phyloP scores from a whole-genome alignment of 768 basidiomycete species.

The Rubroboletus pulcherrimus region DNA sequence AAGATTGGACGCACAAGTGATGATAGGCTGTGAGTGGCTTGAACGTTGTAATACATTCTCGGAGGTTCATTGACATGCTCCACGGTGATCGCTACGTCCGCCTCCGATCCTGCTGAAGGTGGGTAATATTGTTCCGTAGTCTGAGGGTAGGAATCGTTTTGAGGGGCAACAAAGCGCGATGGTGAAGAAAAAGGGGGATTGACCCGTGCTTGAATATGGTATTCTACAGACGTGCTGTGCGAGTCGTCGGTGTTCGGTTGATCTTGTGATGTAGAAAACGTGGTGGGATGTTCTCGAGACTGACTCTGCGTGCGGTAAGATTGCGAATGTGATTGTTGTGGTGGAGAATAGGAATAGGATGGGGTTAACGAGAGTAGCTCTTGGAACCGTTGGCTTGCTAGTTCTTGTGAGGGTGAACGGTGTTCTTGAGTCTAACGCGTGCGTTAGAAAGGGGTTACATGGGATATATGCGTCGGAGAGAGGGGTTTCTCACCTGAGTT shows the following conservation, averaged over 20 bases:
- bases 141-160: constrained; percentile 1
- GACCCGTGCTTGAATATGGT: not conserved
- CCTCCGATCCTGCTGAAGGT: not conserved
- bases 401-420: constrained; percentile 1
- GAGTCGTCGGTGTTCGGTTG: not conserved
- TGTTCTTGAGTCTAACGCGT: not conserved
- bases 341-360: not conserved
- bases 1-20: constrained; percentile 21
- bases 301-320: not conserved
- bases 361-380: constrained; percentile 18
- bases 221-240: not conserved
- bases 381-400: constrained; percentile 23
- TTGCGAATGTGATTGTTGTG: not conserved
- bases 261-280: not conserved
- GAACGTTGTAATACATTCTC: constrained; percentile 12
- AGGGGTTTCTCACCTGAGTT: constrained; percentile 4
- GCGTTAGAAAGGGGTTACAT: not conserved
- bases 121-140: constrained; percentile 4
- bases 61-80: constrained; percentile 12
- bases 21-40: constrained; percentile 17
- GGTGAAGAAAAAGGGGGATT: constrained; percentile 6
- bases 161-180: not conserved
- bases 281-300: not conserved
- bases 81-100: constrained; percentile 16
- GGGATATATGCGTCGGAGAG: not conserved